Percentiles rank a stretch among this genome's conserved stretches.
These are phyloP conservation scores for Castanea sativa DNA, from an alignment of 306 rosid genomes.

Conservation along the genomic window DNA sequence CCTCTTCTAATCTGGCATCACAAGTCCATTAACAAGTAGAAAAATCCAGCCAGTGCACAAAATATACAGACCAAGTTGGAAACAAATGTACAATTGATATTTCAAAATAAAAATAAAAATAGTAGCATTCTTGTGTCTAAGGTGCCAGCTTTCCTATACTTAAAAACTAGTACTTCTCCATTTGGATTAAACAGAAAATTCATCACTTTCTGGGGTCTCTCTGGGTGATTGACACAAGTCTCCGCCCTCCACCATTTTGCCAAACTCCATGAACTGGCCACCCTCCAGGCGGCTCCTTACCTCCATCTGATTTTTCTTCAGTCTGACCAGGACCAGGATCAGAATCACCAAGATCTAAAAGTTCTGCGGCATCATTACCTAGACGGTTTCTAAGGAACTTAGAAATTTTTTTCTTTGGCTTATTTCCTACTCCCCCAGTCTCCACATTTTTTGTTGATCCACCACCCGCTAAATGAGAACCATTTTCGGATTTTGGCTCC, in stretches of 20 bases:
- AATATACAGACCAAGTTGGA: background rate
- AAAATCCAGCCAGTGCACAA: background rate
- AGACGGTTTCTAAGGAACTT: constrained; percentile 9
- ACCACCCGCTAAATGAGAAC: background rate
- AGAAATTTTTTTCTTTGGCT: background rate
- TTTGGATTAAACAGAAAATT: background rate
- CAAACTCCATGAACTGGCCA: constrained; percentile 6
- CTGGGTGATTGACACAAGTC: constrained; percentile 4
- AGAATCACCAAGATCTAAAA: background rate
- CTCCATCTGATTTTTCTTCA: background rate
- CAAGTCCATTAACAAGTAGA: background rate
- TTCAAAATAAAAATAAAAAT: background rate
- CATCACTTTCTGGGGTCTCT: background rate
- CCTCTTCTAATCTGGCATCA: background rate
- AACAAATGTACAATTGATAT: background rate
- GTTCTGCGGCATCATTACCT: background rate
- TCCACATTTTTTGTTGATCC: background rate
- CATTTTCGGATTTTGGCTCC: background rate
- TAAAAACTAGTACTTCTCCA: background rate
- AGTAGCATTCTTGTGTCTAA: background rate
- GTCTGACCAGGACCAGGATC: constrained; percentile 1
- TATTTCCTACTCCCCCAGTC: background rate
- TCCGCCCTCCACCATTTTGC: background rate
- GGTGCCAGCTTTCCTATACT: background rate
- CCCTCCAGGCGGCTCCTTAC: background rate